A percentile compares a stretch with the other conserved stretches of the same genome.
Evolutionary conservation across 202 grass and related monocot genomes (phyloP).

Genomic region (Cymbopogon flexuosus): DNA sequence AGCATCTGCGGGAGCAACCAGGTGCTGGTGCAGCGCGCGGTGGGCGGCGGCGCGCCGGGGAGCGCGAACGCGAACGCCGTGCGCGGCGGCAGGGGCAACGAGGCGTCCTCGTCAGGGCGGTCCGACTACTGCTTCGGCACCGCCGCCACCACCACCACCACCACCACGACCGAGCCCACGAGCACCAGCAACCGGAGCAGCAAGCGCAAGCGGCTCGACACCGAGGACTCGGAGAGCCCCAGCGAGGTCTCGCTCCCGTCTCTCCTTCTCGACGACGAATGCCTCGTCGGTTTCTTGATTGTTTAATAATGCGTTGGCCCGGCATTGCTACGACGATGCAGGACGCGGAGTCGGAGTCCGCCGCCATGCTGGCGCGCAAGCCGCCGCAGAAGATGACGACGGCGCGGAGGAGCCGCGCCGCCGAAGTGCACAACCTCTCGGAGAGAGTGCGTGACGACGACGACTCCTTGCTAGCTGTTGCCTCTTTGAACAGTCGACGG

Average conservation of each 20-base stretch:
- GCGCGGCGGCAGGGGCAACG: slow-evolving; percentile 22
- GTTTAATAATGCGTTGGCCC: not conserved
- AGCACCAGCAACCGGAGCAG: slow-evolving; percentile 53
- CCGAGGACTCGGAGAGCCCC: slow-evolving; percentile 58
- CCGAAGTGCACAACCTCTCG: slow-evolving; percentile 95
- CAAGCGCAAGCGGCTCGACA: slow-evolving; percentile 76
- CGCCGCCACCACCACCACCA: slow-evolving; percentile 9
- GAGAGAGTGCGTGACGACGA: slow-evolving; percentile 53
- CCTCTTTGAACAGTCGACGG: not conserved
- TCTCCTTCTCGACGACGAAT: too few species aligned
- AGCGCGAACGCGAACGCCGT: not conserved
- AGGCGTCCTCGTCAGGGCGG: slow-evolving; percentile 45
- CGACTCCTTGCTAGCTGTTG: not conserved
- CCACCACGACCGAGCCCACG: slow-evolving; percentile 37
- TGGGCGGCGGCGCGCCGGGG: slow-evolving; percentile 11
- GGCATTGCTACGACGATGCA: not conserved
- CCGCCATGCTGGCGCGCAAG: slow-evolving; percentile 42
- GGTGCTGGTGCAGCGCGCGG: slow-evolving; percentile 35
- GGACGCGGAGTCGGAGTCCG: slow-evolving; percentile 67
- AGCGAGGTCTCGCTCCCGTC: slow-evolving; percentile 26
- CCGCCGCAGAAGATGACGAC: slow-evolving; percentile 37
- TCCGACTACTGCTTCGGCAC: slow-evolving; percentile 46
- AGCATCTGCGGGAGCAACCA: slow-evolving; percentile 79
- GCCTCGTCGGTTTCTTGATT: not conserved
- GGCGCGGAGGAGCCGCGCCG: slow-evolving; percentile 71